Base-by-base conservation (phyloP, 192 early-diverging fungal species). In the Phlyctochytrium planicorne region DNA sequence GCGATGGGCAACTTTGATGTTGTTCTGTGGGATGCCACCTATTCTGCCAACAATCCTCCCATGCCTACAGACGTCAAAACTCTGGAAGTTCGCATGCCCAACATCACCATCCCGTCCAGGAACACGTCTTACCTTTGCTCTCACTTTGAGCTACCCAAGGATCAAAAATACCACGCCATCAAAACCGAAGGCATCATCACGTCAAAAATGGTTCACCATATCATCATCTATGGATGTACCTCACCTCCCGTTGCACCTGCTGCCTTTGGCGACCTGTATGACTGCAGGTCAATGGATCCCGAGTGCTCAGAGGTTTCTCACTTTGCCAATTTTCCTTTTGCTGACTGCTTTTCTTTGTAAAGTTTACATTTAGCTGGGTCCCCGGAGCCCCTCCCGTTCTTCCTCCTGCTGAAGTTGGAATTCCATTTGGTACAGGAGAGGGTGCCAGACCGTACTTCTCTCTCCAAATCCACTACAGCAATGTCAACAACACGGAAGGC, bases 381-480 rank as follows among this genome's bases (percentile, higher is more conserved):
- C 68, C 68, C 20, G 68, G 68, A 2, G 34, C 34, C 25, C 47
- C 36, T n/a, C 12, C 35, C 60, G 40, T 33, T 17, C 30, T 56
- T n/a, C 63, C 24, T 27, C 68, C 68, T 17, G 16, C 47, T 1
- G 65, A 60, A 27, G 70, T 55, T 30, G 70, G 70, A 10, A 23
- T 72, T 27, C 53, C 65, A 27, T 50, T 72, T 23, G n/a, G n/a
- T n/a, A n/a, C n/a, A n/a, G 55, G 55, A 12, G 25, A 34, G 40
- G 61, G 61, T 10, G 64, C 56, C 24, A 24, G 57, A 16, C 33
- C 30, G 12, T 68, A 67, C 32, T 66, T 66, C 60, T 29, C 70
- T 12, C 66, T 72, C 27, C 70, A 72, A 68, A 59, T 72, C 14
- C 70, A 72, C 36, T 72, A 72, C 70, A 69, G 56, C 57, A 72